These are phyloP conservation scores for Phaeosphaeriaceae sp. DNA, from an alignment of 2,329 filamentous ascomycete genomes.

Conservation along the genomic window DNA sequence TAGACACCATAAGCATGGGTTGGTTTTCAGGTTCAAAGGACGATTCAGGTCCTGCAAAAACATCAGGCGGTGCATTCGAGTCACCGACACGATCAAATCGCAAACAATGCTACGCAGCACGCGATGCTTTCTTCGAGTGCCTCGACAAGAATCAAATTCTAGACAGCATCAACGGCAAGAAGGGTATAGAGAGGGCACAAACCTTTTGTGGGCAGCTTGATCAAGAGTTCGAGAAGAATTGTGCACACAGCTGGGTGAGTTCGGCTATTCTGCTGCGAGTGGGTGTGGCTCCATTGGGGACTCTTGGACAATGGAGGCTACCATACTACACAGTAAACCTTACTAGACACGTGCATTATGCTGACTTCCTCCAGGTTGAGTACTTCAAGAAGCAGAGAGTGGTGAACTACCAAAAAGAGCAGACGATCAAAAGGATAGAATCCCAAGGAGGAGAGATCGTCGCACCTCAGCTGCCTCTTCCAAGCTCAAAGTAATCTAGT, in stretches of 20 bases:
- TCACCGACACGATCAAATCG: slow-evolving; percentile 87
- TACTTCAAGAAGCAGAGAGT: slow-evolving; percentile 98
- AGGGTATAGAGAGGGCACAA: slow-evolving; percentile 55
- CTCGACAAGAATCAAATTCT: slow-evolving; percentile 82
- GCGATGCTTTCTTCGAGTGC: slow-evolving; percentile 87
- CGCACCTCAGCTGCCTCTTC: slow-evolving; percentile 42
- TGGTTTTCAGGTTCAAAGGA: slow-evolving; percentile 54
- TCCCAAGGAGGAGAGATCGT: slow-evolving; percentile 51
- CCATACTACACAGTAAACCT: slow-evolving; percentile 10
- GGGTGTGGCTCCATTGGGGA: neutral
- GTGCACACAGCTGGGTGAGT: slow-evolving; percentile 88
- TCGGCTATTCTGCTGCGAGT: neutral
- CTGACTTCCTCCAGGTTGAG: slow-evolving; percentile 68
- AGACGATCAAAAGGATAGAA: slow-evolving; percentile 60
- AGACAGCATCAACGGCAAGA: slow-evolving; percentile 69
- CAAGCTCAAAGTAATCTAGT: slow-evolving; percentile 23
- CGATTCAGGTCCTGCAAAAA: slow-evolving; percentile 49
- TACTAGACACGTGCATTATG: neutral
- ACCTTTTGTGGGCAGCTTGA: slow-evolving; percentile 67
- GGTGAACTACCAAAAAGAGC: slow-evolving; percentile 85
- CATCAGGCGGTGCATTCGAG: slow-evolving; percentile 63
- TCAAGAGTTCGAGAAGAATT: slow-evolving; percentile 78
- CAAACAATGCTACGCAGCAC: slow-evolving; percentile 84
- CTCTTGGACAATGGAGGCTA: neutral
- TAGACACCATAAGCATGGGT: slow-evolving; percentile 53